Base-by-base conservation (phyloP, 1,284 basidiomycete species). In the Exobasidium rhododendri region DNA sequence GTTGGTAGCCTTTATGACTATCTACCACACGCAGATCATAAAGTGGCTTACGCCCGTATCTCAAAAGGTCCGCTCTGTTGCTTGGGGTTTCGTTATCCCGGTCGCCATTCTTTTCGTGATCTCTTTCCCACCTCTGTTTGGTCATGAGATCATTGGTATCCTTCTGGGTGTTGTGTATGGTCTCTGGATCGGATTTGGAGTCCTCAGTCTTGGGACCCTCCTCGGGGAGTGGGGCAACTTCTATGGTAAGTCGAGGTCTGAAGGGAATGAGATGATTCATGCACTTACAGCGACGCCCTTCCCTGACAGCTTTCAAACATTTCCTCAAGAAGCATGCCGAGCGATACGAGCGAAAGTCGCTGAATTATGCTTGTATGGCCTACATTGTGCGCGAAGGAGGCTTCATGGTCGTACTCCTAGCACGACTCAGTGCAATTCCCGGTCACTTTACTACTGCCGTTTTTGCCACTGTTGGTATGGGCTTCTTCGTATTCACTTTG, bases 331-430 rank as follows among this genome's bases (percentile, higher is more conserved):
- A 85, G 1, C 85, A 86, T 22, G 89, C 87, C 0, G 85, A 86
- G 63, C 89, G 89, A 75, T 81, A 87, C 55, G 90, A 92, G 81
- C 82, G 84, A 69, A 86, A 83, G 29, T 88, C 88, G 62, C 82
- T 91, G 40, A 82, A 83, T 35, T 93, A 92, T 78, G 89, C 86
- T 2, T 89, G 89, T 76, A 83, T 92, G 46, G 88, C 89, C 0
- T 84, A 85, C 65, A 87, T 90, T 45, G 86, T 92, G 4, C 83
- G 88, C 4, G 87, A 90, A 26, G 90, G 90, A 20, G 90, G 90
- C 0, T 89, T 92, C 81, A 85, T 55, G 44, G 53, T 91, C 69
- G 87, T 88, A 1, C 83, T 90, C 29, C 84, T 89, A 47, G 87
- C 86, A 5, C 84, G 90, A 29, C 82, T 89, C 59, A 89, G 87